These are phyloP conservation scores for Anthoceros angustus DNA, from an alignment of 225 moss, liverwort and hornwort species.

Conservation along the genomic window DNA sequence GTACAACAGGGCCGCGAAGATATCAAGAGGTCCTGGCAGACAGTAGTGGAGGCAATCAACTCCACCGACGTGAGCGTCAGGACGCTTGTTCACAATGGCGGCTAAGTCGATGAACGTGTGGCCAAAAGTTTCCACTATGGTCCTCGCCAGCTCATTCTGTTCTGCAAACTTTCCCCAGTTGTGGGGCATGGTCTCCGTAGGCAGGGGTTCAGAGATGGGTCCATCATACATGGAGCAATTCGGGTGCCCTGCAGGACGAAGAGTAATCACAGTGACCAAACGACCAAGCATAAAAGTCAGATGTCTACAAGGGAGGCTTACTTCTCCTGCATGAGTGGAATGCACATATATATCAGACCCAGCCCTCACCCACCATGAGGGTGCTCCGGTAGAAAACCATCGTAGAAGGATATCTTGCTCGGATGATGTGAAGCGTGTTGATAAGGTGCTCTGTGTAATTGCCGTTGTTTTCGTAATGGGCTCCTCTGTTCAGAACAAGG, in stretches of 20 bases:
- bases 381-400: slow-evolving; percentile 10
- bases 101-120: slow-evolving; percentile 32
- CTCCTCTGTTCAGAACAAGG: slow-evolving; percentile 6
- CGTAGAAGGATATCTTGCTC: slow-evolving; percentile 5
- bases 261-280: neutral
- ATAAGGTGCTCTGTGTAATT: neutral
- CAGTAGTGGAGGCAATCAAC: slow-evolving; percentile 40
- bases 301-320: neutral
- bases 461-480: slow-evolving; percentile 3
- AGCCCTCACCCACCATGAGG: neutral
- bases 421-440: slow-evolving; percentile 5
- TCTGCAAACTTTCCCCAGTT: slow-evolving; percentile 32
- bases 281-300: neutral
- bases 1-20: slow-evolving; percentile 8
- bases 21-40: slow-evolving; percentile 31
- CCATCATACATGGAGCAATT: slow-evolving; percentile 17
- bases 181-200: slow-evolving; percentile 20
- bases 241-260: slow-evolving; percentile 27
- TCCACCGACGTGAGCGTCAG: slow-evolving; percentile 24
- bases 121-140: slow-evolving; percentile 19
- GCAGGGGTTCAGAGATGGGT: slow-evolving; percentile 18
- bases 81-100: slow-evolving; percentile 28
- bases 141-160: slow-evolving; percentile 25
- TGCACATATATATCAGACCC: neutral
- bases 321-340: neutral